Evolutionary conservation across 768 basidiomycete genomes (phyloP).

Genomic region (Boletales sp.): DNA sequence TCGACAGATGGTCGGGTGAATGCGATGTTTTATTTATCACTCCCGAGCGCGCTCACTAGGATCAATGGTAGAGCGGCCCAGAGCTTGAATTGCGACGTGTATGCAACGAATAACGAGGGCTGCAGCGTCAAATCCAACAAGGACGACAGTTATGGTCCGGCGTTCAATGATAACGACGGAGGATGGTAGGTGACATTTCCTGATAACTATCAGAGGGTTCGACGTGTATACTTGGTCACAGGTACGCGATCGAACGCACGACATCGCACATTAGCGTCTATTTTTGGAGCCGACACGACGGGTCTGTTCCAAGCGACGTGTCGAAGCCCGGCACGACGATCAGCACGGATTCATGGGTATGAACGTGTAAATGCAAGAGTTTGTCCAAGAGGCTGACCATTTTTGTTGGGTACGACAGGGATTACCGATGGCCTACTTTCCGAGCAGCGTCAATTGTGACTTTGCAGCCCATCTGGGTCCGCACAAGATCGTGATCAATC

Average conservation of each 20-base stretch:
- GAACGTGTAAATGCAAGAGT: neutral
- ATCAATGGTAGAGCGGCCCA: slow-evolving; percentile 11
- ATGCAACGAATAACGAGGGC: slow-evolving; percentile 25
- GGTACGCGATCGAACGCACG: slow-evolving; percentile 38
- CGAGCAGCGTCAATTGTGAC: slow-evolving; percentile 50
- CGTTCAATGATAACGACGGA: slow-evolving; percentile 34
- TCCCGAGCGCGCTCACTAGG: neutral
- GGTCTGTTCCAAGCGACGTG: slow-evolving; percentile 33
- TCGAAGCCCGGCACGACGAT: slow-evolving; percentile 14
- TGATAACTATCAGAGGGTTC: neutral
- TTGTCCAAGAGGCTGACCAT: neutral
- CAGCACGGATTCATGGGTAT: slow-evolving; percentile 25
- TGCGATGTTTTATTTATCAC: neutral
- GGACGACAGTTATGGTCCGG: slow-evolving; percentile 29
- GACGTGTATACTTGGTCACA: neutral
- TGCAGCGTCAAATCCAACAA: slow-evolving; percentile 30
- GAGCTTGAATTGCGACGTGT: slow-evolving; percentile 30
- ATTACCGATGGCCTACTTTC: slow-evolving; percentile 58
- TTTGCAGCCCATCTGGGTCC: slow-evolving; percentile 49
- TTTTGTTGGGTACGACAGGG: slow-evolving; percentile 37
- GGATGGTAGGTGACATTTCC: slow-evolving; percentile 27
- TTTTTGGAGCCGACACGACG: slow-evolving; percentile 35
- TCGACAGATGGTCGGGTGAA: slow-evolving; percentile 30
- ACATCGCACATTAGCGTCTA: slow-evolving; percentile 34
- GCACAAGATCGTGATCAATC: slow-evolving; percentile 65